Evolutionary conservation across 2,329 filamentous ascomycete genomes (phyloP).

Genomic region (Colletotrichum sansevieriae): DNA sequence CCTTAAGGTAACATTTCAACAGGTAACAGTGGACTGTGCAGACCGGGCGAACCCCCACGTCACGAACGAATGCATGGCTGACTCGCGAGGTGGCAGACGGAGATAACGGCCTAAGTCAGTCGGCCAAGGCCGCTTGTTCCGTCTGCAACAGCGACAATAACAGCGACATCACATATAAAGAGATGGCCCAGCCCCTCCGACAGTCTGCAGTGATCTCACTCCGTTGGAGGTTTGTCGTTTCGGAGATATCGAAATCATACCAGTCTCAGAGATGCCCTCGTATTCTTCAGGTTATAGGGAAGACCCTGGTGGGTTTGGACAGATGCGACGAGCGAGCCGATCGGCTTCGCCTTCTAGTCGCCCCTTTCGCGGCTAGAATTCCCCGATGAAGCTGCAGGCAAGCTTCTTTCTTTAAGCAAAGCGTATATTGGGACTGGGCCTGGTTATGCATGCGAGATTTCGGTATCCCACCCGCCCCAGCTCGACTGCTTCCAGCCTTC

Average conservation of each 20-base stretch:
- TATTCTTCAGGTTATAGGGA: constrained; percentile 3
- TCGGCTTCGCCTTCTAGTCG: constrained; percentile 23
- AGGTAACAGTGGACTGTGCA: constrained; percentile 9
- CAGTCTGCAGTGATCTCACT: constrained; percentile 3
- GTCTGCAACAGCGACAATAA: constrained; percentile 2
- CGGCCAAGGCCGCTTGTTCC: not conserved
- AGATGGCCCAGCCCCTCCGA: not conserved
- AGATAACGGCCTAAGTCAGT: constrained; percentile 11
- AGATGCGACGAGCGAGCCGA: constrained; percentile 17
- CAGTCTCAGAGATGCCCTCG: constrained; percentile 3
- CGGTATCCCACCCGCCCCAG: constrained; percentile 36
- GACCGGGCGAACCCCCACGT: constrained; percentile 32
- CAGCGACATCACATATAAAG: constrained; percentile 16
- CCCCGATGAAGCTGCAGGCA: not conserved
- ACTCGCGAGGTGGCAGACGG: constrained; percentile 28
- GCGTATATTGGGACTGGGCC: constrained; percentile 16
- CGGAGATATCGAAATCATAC: not conserved
- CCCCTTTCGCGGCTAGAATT: constrained; percentile 23
- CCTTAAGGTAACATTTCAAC: constrained; percentile 10
- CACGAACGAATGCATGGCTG: constrained; percentile 36
- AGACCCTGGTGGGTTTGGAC: not conserved
- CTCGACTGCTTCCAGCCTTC: constrained; percentile 7
- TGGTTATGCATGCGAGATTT: constrained; percentile 25
- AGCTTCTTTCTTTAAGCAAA: constrained; percentile 1
- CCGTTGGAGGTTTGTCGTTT: not conserved